These are phyloP conservation scores for Cucurbita maxima DNA, from an alignment of 306 rosid genomes.

Conservation along the genomic window DNA sequence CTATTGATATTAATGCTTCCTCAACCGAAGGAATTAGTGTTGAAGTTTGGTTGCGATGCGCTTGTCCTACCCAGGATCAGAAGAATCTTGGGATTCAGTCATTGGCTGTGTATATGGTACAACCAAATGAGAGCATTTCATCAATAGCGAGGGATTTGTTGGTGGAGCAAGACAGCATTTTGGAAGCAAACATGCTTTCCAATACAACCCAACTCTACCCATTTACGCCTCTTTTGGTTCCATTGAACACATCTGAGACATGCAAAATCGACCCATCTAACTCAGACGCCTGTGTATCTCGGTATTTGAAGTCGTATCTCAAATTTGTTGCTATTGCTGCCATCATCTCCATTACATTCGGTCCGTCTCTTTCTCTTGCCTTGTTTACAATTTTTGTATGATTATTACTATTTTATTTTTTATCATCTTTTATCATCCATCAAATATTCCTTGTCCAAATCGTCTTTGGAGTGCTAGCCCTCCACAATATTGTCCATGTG, in stretches of 20 bases:
- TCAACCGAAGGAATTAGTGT: neutral
- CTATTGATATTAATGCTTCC: neutral
- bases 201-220: neutral
- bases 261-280: neutral
- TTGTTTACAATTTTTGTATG: too few relatives aligned
- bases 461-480: too few relatives aligned
- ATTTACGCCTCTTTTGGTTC: neutral
- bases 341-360: too few relatives aligned
- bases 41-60: neutral
- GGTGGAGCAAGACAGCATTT: neutral
- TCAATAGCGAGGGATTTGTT: neutral
- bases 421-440: too few relatives aligned
- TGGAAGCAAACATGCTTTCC: neutral
- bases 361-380: too few relatives aligned
- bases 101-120: neutral
- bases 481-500: too few relatives aligned
- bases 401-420: too few relatives aligned
- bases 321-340: too few relatives aligned
- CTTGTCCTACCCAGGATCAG: neutral
- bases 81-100: fast-evolving
- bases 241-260: neutral
- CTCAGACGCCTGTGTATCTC: too few relatives aligned
- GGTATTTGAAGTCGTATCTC: too few relatives aligned
- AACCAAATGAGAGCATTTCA: neutral
- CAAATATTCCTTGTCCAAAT: too few relatives aligned